Conservation (phyloP, 192 early-diverging fungal species). For the Backusella morwellensis region DNA sequence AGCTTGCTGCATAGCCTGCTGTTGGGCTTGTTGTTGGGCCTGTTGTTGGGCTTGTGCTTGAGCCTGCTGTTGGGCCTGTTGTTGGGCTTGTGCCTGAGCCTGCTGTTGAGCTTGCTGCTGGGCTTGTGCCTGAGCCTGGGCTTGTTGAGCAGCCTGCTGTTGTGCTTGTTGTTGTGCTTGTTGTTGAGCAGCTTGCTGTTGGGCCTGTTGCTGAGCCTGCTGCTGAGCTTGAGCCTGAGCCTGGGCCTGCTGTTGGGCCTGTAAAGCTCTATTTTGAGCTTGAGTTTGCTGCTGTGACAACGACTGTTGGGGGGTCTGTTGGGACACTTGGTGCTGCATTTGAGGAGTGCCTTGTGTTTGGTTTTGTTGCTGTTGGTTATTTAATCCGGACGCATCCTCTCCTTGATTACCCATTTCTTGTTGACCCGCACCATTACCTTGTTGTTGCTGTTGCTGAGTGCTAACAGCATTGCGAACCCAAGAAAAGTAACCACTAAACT, state of each 20-base stretch:
- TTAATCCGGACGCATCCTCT: background rate
- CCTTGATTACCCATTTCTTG: background rate
- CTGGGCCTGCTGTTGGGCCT: conserved; percentile 18
- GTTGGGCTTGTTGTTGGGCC: conserved; percentile 15
- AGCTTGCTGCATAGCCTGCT: conserved; percentile 2
- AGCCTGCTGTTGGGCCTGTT: background rate
- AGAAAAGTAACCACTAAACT: conserved; percentile 44
- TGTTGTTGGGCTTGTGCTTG: background rate
- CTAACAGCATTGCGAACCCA: conserved; percentile 41
- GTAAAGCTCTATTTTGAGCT: conserved; percentile 3
- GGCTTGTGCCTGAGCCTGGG: background rate
- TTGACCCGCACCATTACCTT: background rate
- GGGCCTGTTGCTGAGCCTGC: background rate
- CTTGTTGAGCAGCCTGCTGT: background rate
- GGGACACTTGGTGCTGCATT: background rate
- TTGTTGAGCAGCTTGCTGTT: background rate
- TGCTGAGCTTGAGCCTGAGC: no score
- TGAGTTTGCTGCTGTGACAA: conserved; percentile 18
- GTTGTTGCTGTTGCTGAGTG: background rate
- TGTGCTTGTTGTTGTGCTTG: background rate
- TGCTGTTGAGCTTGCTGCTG: conserved; percentile 15
- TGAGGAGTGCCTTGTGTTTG: conserved; percentile 5
- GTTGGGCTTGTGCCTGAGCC: conserved; percentile 5
- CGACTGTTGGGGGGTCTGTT: conserved; percentile 16
- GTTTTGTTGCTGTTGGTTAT: conserved; percentile 1